These are phyloP conservation scores for Ogataea nonfermentans DNA, from an alignment of 805 yeast genomes.

Conservation along the genomic window DNA sequence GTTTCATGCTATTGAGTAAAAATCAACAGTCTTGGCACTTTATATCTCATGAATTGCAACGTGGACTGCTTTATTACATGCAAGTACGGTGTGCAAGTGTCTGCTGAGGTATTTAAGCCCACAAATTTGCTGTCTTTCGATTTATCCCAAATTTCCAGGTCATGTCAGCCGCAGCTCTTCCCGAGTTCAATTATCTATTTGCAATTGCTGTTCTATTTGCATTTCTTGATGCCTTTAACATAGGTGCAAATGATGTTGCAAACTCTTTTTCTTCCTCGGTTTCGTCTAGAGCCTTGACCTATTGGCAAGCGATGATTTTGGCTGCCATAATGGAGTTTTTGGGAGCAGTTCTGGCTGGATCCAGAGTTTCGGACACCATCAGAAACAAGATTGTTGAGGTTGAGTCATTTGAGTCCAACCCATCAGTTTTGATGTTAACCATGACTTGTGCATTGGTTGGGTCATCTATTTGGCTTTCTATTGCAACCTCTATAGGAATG, in stretches of 20 bases:
- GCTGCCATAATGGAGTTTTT: conserved; percentile 71
- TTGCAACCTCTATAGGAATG: conserved; percentile 66
- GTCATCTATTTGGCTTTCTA: conserved; percentile 64
- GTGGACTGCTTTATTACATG: too few species aligned
- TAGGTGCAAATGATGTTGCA: conserved; percentile 81
- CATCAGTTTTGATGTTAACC: conserved; percentile 70
- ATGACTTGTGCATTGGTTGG: conserved; percentile 78
- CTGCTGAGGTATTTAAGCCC: too few species aligned
- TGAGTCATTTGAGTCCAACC: conserved; percentile 46
- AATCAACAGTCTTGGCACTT: too few species aligned
- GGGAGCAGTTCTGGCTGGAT: conserved; percentile 73
- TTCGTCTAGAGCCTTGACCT: conserved; percentile 64
- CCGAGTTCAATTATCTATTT: conserved; percentile 62
- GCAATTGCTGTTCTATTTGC: conserved; percentile 71
- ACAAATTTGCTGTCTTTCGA: too few species aligned
- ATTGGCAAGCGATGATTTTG: conserved; percentile 73
- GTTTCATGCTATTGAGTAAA: too few species aligned
- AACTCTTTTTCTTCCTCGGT: conserved; percentile 77
- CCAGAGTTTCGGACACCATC: conserved; percentile 72
- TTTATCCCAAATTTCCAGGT: neutral
- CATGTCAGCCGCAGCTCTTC: conserved; percentile 4
- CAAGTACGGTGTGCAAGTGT: too few species aligned
- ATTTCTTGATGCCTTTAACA: conserved; percentile 74
- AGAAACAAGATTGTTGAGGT: conserved; percentile 61
- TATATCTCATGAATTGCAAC: too few species aligned